phyloP scores from a whole-genome alignment of 768 basidiomycete species.

The Mycena chlorophos region DNA sequence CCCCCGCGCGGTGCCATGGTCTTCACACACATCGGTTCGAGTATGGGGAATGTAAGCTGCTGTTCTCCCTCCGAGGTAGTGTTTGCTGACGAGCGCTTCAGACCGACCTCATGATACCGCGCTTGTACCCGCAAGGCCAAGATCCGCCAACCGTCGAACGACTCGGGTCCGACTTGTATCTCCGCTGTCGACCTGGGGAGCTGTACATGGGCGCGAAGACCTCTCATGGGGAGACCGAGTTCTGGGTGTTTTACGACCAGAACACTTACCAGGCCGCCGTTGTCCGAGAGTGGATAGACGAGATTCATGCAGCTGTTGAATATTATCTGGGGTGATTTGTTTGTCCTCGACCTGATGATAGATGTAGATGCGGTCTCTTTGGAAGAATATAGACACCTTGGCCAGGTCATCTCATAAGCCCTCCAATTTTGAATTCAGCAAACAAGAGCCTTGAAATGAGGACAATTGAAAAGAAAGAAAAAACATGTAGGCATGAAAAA shows the following conservation, averaged over 20 bases:
- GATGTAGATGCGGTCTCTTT: too few relatives aligned
- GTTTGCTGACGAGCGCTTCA: background rate
- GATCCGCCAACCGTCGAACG: background rate
- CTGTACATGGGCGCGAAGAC: conserved; percentile 33
- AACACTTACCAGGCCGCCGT: conserved; percentile 33
- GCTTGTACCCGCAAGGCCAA: background rate
- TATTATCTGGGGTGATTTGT: too few relatives aligned
- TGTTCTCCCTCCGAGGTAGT: background rate
- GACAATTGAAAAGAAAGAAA: too few relatives aligned
- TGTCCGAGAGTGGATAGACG: conserved; percentile 38
- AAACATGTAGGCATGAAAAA: too few relatives aligned
- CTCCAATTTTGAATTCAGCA: too few relatives aligned
- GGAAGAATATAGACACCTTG: too few relatives aligned
- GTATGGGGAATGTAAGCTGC: background rate
- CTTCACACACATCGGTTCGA: background rate
- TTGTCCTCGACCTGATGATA: too few relatives aligned
- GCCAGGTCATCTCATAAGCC: too few relatives aligned
- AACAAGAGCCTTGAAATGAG: too few relatives aligned
- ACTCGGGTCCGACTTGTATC: background rate
- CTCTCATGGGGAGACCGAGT: conserved; percentile 18
- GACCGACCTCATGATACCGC: background rate
- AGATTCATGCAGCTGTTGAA: conserved; percentile 31
- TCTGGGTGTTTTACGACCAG: conserved; percentile 31
- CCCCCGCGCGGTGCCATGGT: background rate
- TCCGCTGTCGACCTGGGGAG: conserved; percentile 35